Percentiles rank a stretch among this genome's conserved stretches.
Conservation (phyloP, 2,329 filamentous ascomycete species). For the Alternaria sp. region DNA sequence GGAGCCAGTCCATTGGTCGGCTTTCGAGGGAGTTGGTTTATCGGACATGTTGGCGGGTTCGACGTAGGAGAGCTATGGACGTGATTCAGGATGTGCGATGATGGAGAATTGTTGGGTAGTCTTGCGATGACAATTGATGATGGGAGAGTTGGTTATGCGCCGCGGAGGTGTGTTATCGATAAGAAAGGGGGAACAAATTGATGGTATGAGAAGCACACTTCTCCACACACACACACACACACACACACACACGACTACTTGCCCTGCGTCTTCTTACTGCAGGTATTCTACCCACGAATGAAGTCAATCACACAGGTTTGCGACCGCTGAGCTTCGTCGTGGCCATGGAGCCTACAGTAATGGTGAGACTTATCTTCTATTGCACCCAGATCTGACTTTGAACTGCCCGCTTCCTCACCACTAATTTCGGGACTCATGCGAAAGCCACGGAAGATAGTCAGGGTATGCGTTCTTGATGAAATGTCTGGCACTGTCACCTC, state of each 20-base stretch:
- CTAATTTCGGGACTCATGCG: neutral
- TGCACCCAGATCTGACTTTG: neutral
- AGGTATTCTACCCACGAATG: neutral
- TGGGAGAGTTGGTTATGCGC: constrained; percentile 3
- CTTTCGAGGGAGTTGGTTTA: constrained; percentile 26
- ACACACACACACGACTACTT: neutral
- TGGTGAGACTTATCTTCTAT: neutral
- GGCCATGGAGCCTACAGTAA: neutral
- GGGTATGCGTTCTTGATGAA: neutral
- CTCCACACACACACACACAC: neutral
- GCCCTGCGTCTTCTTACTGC: neutral
- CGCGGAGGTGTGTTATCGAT: constrained; percentile 26
- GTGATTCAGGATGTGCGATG: neutral
- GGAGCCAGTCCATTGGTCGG: constrained; percentile 34
- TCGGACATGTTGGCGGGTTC: constrained; percentile 13
- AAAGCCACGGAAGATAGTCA: neutral
- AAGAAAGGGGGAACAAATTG: constrained; percentile 1
- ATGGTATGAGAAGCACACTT: constrained; percentile 3
- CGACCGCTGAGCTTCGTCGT: neutral
- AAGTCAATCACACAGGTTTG: neutral
- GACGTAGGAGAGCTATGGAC: neutral
- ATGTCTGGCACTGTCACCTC: neutral
- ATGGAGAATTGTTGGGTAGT: neutral
- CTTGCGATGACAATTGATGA: neutral
- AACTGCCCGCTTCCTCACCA: neutral